phyloP scores from a whole-genome alignment of 2,329 filamentous ascomycete genomes.

The Aureobasidium leucospermi region DNA sequence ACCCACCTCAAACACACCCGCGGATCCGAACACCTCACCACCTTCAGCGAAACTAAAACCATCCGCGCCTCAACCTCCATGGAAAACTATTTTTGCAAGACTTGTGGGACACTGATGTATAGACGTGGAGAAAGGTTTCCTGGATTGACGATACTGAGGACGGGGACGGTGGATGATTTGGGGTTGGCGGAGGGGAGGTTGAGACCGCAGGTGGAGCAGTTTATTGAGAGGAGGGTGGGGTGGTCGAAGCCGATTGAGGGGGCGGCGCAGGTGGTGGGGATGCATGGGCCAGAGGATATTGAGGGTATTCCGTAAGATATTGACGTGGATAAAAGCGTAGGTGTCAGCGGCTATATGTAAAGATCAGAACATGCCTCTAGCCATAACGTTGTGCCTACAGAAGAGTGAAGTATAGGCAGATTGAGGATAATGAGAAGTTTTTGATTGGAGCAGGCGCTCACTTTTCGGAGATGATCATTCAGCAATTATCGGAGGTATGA shows the following conservation, averaged over 20 bases:
- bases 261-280: slow-evolving; percentile 18
- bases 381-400: no score
- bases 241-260: slow-evolving; percentile 41
- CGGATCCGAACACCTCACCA: slow-evolving; percentile 44
- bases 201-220: slow-evolving; percentile 48
- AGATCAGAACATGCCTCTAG: no score
- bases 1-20: slow-evolving; percentile 42
- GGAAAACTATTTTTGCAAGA: slow-evolving; percentile 55
- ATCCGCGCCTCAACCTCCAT: slow-evolving; percentile 44
- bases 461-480: no score
- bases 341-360: no score
- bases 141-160: slow-evolving; percentile 42
- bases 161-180: slow-evolving; percentile 59
- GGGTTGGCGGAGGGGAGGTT: slow-evolving; percentile 49
- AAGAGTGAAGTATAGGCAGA: no score
- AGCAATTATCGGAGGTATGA: no score
- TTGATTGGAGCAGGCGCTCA: no score
- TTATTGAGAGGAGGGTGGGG: slow-evolving; percentile 42
- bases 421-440: no score
- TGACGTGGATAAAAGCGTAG: neutral
- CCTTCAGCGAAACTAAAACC: slow-evolving; percentile 41
- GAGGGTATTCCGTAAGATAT: neutral
- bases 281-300: neutral
- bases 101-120: slow-evolving; percentile 56
- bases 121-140: slow-evolving; percentile 41